Evolutionary conservation across 768 basidiomycete species (phyloP), one percentile per base, ranked within the genome.

Genomic region (Amanita inopinata): DNA sequence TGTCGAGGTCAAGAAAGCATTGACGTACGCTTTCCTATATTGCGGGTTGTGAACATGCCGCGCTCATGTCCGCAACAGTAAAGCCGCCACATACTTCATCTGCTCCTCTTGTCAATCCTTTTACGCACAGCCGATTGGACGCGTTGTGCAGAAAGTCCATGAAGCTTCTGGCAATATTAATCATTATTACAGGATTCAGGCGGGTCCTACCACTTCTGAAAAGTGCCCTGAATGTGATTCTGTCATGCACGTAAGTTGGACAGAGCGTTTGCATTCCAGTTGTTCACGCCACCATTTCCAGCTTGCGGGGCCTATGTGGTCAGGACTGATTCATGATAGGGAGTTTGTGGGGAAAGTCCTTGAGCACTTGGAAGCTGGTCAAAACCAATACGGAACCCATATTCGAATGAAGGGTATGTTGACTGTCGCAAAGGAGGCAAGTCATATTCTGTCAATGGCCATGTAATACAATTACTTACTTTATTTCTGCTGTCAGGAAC

Each of bases 281-380:
- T 30, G 31, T 33, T 40, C 38, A 43, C 12, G 32, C 18, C 36
- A 14, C 18, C 4, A 15, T 35, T 31, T 37, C 31, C 33, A 94
- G 90, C 56, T 92, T 25, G 89, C 85, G 14, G 96, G 96, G 1
- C 96, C 96, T 0, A 93, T 99, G 87, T 98, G 96, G 96, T 80
- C 84, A 4, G 92, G 83, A 1, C 76, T 83, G 1, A 61, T 99
- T 17, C 96, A 99, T 54, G 74, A 91, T 55, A 51, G 64, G 1
- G 67, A 65, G 4, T 99, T 97, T 52, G 70, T 90, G 4, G 57
- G 63, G n/a, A 75, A 76, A 49, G 80, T 94, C 10, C 64, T 96
- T 22, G 66, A 73, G 15, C 85, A 92, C 53, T 65, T 93, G 9
- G 76, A 81, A 44, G 60, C 57, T 11, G 73, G 81, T 48, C 57